Base-by-base conservation (phyloP, 2,329 filamentous ascomycete genomes). In the Aspergillus japonicus region DNA sequence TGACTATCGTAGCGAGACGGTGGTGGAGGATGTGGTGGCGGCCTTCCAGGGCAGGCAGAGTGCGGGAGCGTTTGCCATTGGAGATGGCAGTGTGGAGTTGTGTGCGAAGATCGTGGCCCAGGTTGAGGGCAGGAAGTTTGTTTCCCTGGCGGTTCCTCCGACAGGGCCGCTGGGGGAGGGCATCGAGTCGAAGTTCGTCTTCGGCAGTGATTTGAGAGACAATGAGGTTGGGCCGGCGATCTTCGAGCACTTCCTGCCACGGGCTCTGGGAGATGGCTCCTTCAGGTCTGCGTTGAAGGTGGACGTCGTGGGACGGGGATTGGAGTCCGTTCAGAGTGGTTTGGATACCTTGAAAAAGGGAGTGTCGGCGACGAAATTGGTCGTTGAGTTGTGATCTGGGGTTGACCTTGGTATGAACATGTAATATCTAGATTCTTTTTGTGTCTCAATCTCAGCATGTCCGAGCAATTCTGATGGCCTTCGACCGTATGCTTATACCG, bases 1-100 rank as follows among this genome's bases (percentile, higher is more conserved):
- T 47, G 81, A 83, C 63, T 83, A 82, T 64, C 71, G 71, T 11
- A 62, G 51, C 10, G 16, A 47, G 1, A 64, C 56, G 3, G 55
- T 69, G 2, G 39, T 65, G 2, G 54, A 65, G 0, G 61, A 69
- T 1, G 42, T 70, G 19, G 54, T 64, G 1, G 35, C 47, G 0
- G 61, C 59, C 5, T 52, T 68, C 16, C 54, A 64, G 10, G 63
- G 52, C 2, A 64, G 58, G 57, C 24, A 6, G 3, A 19, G 42
- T 10, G 57, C 52, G 1, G 62, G 62, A 1, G 60, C 60, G 4
- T 35, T 62, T 8, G 50, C 54, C 1, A 57, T 60, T 33, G 58
- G 58, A 4, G 39, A 33, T 4, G 48, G 21, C 11, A 35, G 47
- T 0, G 51, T 48, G 4, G 35, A n/a, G 6, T 33, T n/a, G 33